These are phyloP conservation scores for Didymosphaeria variabile DNA, from an alignment of 2,329 filamentous ascomycete species.

Conservation along the genomic window DNA sequence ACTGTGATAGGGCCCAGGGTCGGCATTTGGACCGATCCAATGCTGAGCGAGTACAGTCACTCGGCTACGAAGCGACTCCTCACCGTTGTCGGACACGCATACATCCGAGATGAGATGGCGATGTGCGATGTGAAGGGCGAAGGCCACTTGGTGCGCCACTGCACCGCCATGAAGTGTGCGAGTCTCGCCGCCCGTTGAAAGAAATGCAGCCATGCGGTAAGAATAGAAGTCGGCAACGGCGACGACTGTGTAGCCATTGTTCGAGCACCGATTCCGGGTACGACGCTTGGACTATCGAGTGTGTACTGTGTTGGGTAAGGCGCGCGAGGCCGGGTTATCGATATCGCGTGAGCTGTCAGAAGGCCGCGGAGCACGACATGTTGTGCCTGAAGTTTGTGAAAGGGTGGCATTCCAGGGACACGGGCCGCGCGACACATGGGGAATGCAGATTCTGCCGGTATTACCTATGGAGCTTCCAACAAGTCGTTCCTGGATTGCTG, in stretches of 20 bases:
- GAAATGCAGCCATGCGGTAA: background rate
- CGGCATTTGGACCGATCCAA: background rate
- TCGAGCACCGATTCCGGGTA: conserved; percentile 13
- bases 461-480: background rate
- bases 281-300: conserved; percentile 19
- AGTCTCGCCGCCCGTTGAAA: no score
- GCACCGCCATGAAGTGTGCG: conserved; percentile 3
- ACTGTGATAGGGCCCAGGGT: background rate
- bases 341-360: conserved; percentile 13
- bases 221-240: background rate
- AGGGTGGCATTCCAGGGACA: background rate
- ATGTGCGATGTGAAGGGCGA: conserved; percentile 7
- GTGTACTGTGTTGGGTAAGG: conserved; percentile 22
- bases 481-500: background rate
- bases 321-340: conserved; percentile 9
- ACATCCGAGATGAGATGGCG: conserved; percentile 5
- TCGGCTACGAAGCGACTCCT: conserved; percentile 10
- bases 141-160: background rate
- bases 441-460: background rate
- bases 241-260: conserved; percentile 11
- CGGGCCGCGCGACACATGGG: background rate
- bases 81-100: conserved; percentile 5
- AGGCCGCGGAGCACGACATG: background rate
- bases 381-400: no score
- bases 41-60: conserved; percentile 2